Percentiles rank a stretch among this genome's conserved stretches.
These are phyloP conservation scores for Nevesoporus exiguus DNA, from an alignment of 768 basidiomycete genomes.

Conservation along the genomic window DNA sequence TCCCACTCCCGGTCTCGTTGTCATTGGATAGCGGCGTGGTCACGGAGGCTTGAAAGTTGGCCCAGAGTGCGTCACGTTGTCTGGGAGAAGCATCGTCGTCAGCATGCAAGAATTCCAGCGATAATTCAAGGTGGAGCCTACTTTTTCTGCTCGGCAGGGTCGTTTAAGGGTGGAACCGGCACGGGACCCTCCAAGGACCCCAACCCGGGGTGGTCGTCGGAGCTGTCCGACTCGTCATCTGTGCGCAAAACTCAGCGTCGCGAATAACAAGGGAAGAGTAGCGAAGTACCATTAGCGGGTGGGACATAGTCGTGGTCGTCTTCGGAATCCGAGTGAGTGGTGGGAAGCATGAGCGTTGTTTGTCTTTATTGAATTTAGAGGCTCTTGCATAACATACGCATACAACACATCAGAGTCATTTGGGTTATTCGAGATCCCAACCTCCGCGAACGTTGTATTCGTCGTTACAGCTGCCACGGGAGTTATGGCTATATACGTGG, in stretches of 20 bases:
- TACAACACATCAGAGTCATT: no score
- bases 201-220: constrained; percentile 37
- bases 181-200: constrained; percentile 23
- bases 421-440: no score
- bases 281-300: constrained; percentile 35
- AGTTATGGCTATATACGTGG: no score
- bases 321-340: constrained; percentile 54
- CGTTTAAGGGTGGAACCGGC: constrained; percentile 24
- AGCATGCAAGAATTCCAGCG: neutral
- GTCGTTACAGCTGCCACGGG: no score
- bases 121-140: constrained; percentile 13
- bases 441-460: no score
- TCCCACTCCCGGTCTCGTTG: neutral
- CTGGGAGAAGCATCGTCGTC: constrained; percentile 31
- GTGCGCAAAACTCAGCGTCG: neutral
- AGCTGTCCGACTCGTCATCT: constrained; percentile 37
- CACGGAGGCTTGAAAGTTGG: constrained; percentile 64
- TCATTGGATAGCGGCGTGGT: constrained; percentile 24
- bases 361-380: constrained; percentile 27
- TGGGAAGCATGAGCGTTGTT: constrained; percentile 22
- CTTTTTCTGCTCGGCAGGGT: constrained; percentile 45
- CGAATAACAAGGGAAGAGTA: neutral
- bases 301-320: constrained; percentile 65
- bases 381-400: constrained; percentile 17
- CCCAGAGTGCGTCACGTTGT: constrained; percentile 62